Base-by-base conservation (phyloP, 2,329 filamentous ascomycete genomes). In the Clonostachys rhizophaga region DNA sequence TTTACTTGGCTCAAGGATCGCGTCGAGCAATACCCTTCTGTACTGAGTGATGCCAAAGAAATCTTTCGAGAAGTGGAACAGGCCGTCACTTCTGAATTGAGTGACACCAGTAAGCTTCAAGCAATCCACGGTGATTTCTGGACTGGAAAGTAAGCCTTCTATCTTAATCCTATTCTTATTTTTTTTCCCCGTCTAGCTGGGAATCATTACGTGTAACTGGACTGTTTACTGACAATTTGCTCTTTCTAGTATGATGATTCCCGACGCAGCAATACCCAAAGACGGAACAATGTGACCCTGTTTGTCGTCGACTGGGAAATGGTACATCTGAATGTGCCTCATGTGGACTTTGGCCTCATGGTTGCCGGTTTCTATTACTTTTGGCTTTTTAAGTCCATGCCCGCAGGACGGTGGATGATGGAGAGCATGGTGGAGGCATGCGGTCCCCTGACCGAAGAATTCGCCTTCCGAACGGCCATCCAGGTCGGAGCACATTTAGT, bases 111-210 rank as follows among this genome's bases (percentile, higher is more conserved):
- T 6, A 39, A 39, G 11, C 36, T 68, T 40, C 55, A 54, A 20
- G 58, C 62, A 43, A 72, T 82, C n/a, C 80, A 84, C 55, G 79
- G 79, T 1, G 79, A 84, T 52, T 83, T 83, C 47, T 83, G 79
- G 79, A 76, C 78, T 3, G 80, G 79, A 46, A 84, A 84, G 67
- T 73, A 53, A 58, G 71, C 63, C 24, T 4, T 30, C 24, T 30
- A 30, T 30, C 24, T 30, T 30, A 10, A 10, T 30, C 9, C 24
- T 30, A 10, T 30, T 10, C 8, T 10, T 24, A 8, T 24, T 30
- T 30, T 30, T 10, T 4, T 30, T 5, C 6, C 24, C 3, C 10
- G 24, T 30, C 8, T 30, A 30, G 9, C 3, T 39, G 3, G 11
- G 4, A 39, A 39, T n/a, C 14, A 39, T n/a, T n/a, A 5, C 36